Conservation (phyloP, 208 protist species). For the Acanthamoeba triangularis region DNA sequence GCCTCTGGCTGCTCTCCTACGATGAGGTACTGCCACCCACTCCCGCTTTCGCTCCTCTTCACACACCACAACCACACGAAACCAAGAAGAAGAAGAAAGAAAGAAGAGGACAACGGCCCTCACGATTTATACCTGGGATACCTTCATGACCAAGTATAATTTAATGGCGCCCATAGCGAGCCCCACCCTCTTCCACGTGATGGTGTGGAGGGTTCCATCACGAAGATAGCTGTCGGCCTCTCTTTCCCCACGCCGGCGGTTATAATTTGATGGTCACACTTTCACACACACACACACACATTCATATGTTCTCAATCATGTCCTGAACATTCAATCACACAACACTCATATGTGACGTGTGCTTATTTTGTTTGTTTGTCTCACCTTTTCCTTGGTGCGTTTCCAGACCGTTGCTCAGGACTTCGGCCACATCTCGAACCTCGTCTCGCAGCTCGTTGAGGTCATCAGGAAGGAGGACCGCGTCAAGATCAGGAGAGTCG, state of each 20-base stretch:
- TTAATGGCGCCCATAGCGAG: constrained; percentile 37
- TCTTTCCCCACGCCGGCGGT: neutral
- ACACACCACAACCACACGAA: too few relatives aligned
- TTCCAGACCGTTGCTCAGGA: neutral
- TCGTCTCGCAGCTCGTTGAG: constrained; percentile 56
- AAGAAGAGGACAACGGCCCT: neutral
- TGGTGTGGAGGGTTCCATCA: neutral
- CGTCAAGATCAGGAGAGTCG: constrained; percentile 81
- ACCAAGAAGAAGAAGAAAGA: too few relatives aligned
- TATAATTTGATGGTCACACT: constrained; percentile 38
- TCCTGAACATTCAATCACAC: too few relatives aligned
- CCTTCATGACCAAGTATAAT: constrained; percentile 15
- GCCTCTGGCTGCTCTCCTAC: constrained; percentile 71
- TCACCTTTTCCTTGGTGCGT: neutral
- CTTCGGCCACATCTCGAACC: constrained; percentile 8
- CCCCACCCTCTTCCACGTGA: neutral
- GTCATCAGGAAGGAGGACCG: constrained; percentile 71
- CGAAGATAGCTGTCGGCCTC: neutral
- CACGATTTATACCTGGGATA: constrained; percentile 36
- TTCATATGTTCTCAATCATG: too few relatives aligned
- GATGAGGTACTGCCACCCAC: neutral
- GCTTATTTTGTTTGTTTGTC: neutral
- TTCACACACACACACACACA: neutral
- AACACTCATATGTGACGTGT: too few relatives aligned
- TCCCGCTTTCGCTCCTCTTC: neutral